phyloP scores from a whole-genome alignment of 768 basidiomycete species.

The Psilocybe subaeruginosa region DNA sequence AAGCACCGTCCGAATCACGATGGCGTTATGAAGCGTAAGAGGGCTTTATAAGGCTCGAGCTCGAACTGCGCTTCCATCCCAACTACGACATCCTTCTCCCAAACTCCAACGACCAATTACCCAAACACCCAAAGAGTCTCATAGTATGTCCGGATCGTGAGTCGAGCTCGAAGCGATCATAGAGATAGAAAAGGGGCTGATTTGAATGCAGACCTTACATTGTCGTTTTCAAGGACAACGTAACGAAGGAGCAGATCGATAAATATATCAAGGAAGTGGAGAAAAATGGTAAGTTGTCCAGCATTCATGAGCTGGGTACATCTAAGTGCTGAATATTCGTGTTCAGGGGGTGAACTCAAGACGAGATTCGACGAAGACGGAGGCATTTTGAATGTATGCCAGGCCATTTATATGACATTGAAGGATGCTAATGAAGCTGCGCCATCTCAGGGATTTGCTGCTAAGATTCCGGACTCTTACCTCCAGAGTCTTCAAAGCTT shows the following conservation, averaged over 20 bases:
- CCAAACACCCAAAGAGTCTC: background rate
- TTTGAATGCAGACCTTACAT: slow-evolving; percentile 10
- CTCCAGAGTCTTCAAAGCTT: slow-evolving; percentile 17
- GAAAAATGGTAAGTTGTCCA: slow-evolving; percentile 10
- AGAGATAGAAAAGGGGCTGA: background rate
- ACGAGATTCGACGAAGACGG: slow-evolving; percentile 16
- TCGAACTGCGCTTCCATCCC: slow-evolving; percentile 9
- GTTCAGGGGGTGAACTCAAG: slow-evolving; percentile 19
- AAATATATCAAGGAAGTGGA: slow-evolving; percentile 17
- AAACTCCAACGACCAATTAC: background rate
- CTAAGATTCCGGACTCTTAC: slow-evolving; percentile 20
- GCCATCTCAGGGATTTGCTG: slow-evolving; percentile 22
- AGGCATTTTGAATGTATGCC: slow-evolving; percentile 21
- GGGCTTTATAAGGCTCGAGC: slow-evolving; percentile 8
- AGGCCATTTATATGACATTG: background rate
- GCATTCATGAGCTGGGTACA: too few species aligned
- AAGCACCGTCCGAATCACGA: background rate
- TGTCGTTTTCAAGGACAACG: slow-evolving; percentile 22
- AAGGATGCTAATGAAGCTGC: background rate
- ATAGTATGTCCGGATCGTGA: slow-evolving; percentile 9
- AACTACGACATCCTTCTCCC: background rate
- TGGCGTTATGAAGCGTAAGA: slow-evolving; percentile 11
- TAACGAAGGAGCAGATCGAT: slow-evolving; percentile 17
- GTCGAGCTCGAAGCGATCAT: background rate
- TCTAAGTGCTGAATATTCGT: background rate